Percentiles rank a stretch among this genome's conserved stretches.
phyloP scores from a whole-genome alignment of 2,329 filamentous ascomycete genomes.

The Phialophora macrospora region DNA sequence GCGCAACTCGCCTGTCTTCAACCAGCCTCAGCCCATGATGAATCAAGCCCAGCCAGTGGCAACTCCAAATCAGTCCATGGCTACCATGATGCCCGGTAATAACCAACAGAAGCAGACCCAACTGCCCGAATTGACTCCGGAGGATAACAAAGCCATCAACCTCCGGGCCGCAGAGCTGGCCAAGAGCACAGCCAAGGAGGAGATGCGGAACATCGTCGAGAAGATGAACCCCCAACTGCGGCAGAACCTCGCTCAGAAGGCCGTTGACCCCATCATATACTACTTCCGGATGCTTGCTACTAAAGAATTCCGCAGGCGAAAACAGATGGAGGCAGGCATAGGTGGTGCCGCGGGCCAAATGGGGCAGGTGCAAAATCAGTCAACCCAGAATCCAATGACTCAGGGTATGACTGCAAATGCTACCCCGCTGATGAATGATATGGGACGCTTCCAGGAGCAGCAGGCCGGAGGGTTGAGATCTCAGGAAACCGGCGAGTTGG shows the following conservation, averaged over 20 bases:
- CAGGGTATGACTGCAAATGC: conserved; percentile 24
- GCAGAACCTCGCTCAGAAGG: conserved; percentile 51
- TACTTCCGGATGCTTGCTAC: conserved; percentile 58
- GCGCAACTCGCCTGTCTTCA: conserved; percentile 56
- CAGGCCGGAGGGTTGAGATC: conserved; percentile 66
- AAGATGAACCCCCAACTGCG: conserved; percentile 55
- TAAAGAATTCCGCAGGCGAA: conserved; percentile 46
- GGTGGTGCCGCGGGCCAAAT: conserved; percentile 25
- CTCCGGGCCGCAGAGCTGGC: conserved; percentile 55
- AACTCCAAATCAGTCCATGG: conserved; percentile 31
- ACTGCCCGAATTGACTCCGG: conserved; percentile 42
- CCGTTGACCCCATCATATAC: conserved; percentile 57
- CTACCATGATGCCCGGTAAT: conserved; percentile 38
- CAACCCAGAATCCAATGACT: conserved; percentile 39
- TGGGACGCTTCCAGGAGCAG: conserved; percentile 64
- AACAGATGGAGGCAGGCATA: conserved; percentile 32
- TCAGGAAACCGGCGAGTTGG: conserved; percentile 64
- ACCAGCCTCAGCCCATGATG: conserved; percentile 42
- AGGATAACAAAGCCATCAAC: conserved; percentile 52
- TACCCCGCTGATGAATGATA: conserved; percentile 47
- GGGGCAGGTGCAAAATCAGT: conserved; percentile 27
- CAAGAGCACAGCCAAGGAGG: conserved; percentile 50
- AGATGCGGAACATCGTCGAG: conserved; percentile 57
- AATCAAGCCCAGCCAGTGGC: conserved; percentile 38
- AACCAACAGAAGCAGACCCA: conserved; percentile 41